Conservation (phyloP, 2,329 filamentous ascomycete genomes). For the Botrytis fabae region DNA sequence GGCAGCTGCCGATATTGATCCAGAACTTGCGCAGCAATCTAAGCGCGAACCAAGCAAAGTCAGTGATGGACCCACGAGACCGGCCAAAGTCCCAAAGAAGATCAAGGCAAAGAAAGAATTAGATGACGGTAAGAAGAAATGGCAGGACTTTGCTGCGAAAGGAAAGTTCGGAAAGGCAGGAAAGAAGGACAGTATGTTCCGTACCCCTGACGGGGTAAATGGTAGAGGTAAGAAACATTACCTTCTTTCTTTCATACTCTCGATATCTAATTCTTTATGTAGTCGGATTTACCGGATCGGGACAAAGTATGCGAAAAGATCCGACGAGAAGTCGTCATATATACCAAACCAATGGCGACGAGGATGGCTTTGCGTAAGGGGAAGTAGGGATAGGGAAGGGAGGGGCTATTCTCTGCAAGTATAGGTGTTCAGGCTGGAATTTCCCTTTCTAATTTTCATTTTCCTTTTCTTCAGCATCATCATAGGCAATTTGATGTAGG, state of each 20-base stretch:
- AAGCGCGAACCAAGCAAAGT: slow-evolving; percentile 64
- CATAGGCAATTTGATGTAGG: slow-evolving; percentile 42
- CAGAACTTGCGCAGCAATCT: slow-evolving; percentile 62
- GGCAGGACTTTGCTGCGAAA: slow-evolving; percentile 89
- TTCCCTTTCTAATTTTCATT: slow-evolving; percentile 28
- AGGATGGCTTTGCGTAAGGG: slow-evolving; percentile 49
- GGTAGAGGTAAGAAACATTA: slow-evolving; percentile 66
- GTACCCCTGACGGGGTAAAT: slow-evolving; percentile 81
- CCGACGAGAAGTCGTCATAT: slow-evolving; percentile 78
- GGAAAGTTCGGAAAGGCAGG: slow-evolving; percentile 63
- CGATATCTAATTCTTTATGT: slow-evolving; percentile 38
- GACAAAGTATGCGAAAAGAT: slow-evolving; percentile 94
- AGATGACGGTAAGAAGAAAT: slow-evolving; percentile 87
- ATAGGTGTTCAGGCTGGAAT: slow-evolving; percentile 41
- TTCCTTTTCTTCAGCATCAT: slow-evolving; percentile 22
- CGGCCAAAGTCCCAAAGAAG: slow-evolving; percentile 76
- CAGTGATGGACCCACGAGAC: slow-evolving; percentile 57
- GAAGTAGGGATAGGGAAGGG: slow-evolving; percentile 30
- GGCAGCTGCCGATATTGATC: slow-evolving; percentile 57
- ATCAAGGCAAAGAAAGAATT: slow-evolving; percentile 89
- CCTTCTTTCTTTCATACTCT: slow-evolving; percentile 33
- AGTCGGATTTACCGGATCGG: slow-evolving; percentile 97
- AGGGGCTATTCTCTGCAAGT: slow-evolving; percentile 42
- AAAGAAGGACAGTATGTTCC: slow-evolving; percentile 97
- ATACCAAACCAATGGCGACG: slow-evolving; percentile 74